Evolutionary conservation across 768 basidiomycete genomes (phyloP), one percentile per base, ranked within the genome.

Genomic region (Suillus tomentosus): DNA sequence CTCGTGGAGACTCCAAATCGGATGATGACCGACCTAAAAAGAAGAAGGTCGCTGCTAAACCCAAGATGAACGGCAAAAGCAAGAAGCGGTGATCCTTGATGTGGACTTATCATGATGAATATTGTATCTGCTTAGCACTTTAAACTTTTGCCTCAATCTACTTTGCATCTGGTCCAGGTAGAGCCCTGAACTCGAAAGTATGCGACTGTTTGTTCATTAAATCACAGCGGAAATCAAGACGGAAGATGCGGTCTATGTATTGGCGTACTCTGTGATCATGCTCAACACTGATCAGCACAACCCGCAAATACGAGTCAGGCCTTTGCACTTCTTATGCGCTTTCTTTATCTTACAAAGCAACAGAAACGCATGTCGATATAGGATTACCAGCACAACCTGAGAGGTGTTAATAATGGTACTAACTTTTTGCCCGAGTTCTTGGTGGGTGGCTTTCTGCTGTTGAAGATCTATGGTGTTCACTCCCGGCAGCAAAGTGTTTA

Each of bases 361-460:
- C 69, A 96, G 91, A 97, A 97, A 90, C 85, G 94, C 5, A 99
- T 99, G 97, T 83, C 94, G 1, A 85, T 97, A 65, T 95, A 97
- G 62, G 97, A 98, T 68, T 99, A 98, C 76, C 87, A 84, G 74
- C 86, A 86, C 66, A 99, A 99, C 76, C 79, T 99, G 55, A 84
- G 94, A 67, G 96, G 97, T 10, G 94, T 97, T 34, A 99, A 99
- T 71, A 90, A 89, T 53, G 88, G 89, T 19, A 76, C 81, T 27
- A 86, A 97, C 70, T 99, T 99, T 70, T 85, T 92, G 5, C 74
- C 87, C 0, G 93, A 94, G 66, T 99, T 92, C 76, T 79, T 99
- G 73, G 94, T 94, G 71, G 61, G 87, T 60, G 6, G 4, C 9
- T 60, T 13, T 53, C 8, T 7, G 1, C 10, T 37, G 31, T 17